Conservation (phyloP, 352 stramenopile genomes). For the Globisporangium okanoganense region DNA sequence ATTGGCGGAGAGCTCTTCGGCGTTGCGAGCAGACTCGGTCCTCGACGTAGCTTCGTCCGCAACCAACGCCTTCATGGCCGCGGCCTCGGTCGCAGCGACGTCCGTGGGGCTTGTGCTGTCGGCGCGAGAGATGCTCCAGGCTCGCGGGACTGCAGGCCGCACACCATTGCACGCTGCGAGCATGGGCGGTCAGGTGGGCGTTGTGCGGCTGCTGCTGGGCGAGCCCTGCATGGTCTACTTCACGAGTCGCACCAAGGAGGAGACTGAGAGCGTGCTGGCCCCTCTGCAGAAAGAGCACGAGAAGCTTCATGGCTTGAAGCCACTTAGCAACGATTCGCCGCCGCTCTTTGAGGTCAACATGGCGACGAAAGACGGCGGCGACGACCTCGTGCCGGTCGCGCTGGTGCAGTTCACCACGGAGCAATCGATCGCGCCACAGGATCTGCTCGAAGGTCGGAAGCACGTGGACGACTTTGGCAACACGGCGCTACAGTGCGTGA, state of each 20-base stretch:
- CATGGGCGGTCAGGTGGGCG: conserved; percentile 54
- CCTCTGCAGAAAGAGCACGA: conserved; percentile 29
- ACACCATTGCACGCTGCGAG: conserved; percentile 66
- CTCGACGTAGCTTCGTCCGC: not conserved
- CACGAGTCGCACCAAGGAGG: conserved; percentile 39
- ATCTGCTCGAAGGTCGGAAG: conserved; percentile 40
- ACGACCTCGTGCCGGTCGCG: conserved; percentile 40
- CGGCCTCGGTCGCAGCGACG: not conserved
- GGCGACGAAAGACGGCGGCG: conserved; percentile 33
- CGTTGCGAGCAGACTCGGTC: not conserved
- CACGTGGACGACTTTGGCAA: conserved; percentile 81
- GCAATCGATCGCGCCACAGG: conserved; percentile 31
- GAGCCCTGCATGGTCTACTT: conserved; percentile 63
- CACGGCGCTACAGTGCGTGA: conserved; percentile 69
- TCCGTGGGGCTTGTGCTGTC: conserved; percentile 5
- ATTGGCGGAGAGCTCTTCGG: conserved; percentile 4
- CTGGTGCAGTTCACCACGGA: conserved; percentile 39
- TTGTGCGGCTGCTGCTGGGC: conserved; percentile 63
- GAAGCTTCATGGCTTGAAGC: not conserved
- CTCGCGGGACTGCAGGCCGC: conserved; percentile 46
- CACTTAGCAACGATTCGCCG: not conserved
- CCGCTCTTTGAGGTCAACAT: conserved; percentile 43
- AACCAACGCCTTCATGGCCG: not conserved
- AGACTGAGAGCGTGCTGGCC: conserved; percentile 39
- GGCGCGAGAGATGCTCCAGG: conserved; percentile 23